phyloP scores from a whole-genome alignment of 1,284 basidiomycete species.

The Leccinum cinnamomeum region DNA sequence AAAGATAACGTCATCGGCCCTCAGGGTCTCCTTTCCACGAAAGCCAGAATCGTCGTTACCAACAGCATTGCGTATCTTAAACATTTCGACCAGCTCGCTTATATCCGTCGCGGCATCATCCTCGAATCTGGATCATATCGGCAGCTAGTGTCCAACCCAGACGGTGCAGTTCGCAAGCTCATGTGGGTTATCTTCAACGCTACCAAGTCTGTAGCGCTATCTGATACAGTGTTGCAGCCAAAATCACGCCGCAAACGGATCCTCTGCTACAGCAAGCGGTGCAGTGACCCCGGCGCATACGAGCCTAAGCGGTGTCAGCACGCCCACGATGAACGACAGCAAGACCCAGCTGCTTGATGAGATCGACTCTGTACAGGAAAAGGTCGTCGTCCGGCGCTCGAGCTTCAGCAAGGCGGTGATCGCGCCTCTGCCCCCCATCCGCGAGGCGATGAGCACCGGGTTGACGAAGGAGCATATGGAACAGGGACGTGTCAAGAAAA shows the following conservation, averaged over 20 bases:
- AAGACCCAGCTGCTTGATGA: slow-evolving; percentile 26
- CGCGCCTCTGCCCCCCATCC: slow-evolving; percentile 39
- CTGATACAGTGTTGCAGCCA: slow-evolving; percentile 3
- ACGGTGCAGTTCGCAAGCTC: slow-evolving; percentile 79
- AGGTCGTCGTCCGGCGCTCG: slow-evolving; percentile 19
- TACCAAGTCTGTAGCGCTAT: not conserved
- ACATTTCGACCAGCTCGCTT: slow-evolving; percentile 71
- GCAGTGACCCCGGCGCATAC: slow-evolving; percentile 52
- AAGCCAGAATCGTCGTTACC: slow-evolving; percentile 88
- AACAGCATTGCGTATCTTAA: slow-evolving; percentile 86
- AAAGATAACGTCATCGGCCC: slow-evolving; percentile 89
- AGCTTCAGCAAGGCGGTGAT: slow-evolving; percentile 52
- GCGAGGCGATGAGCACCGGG: slow-evolving; percentile 42
- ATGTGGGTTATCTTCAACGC: slow-evolving; percentile 51
- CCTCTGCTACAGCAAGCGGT: slow-evolving; percentile 50
- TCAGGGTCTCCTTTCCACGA: slow-evolving; percentile 78
- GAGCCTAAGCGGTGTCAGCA: slow-evolving; percentile 44
- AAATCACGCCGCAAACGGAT: slow-evolving; percentile 36
- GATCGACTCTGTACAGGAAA: slow-evolving; percentile 19
- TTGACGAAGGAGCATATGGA: slow-evolving; percentile 78
- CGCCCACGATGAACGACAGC: slow-evolving; percentile 33
- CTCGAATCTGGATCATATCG: slow-evolving; percentile 76
- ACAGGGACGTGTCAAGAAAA: slow-evolving; percentile 77
- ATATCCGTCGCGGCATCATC: slow-evolving; percentile 83
- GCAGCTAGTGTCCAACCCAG: slow-evolving; percentile 60